These are phyloP conservation scores for Liquidambar formosana DNA, from an alignment of 164 flowering plant genomes.

Conservation along the genomic window DNA sequence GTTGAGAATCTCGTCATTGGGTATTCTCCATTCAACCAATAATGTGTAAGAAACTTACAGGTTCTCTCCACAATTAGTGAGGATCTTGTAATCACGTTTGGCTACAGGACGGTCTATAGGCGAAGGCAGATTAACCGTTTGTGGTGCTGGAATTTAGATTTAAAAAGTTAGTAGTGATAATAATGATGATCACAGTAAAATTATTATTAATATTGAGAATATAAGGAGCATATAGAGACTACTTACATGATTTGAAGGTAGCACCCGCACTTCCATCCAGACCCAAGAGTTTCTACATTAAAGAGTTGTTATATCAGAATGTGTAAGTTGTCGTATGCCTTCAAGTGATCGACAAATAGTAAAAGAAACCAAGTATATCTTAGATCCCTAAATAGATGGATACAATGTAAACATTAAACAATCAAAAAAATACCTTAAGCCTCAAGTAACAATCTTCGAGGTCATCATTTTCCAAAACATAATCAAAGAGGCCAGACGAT, in stretches of 20 bases:
- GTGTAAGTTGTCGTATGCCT: not conserved
- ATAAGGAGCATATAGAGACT: not conserved
- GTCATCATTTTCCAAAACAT: constrained; percentile 74
- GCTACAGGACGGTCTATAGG: constrained; percentile 39
- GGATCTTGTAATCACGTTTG: constrained; percentile 42
- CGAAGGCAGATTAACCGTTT: constrained; percentile 32
- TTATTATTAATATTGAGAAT: no score
- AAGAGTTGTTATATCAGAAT: constrained; percentile 11
- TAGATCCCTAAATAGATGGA: not conserved
- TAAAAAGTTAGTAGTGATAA: constrained; percentile 1
- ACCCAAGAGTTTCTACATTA: constrained; percentile 66
- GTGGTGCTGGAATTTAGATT: constrained; percentile 29
- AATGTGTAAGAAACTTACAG: constrained; percentile 34
- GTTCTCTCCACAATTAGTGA: constrained; percentile 40
- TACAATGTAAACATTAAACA: not conserved
- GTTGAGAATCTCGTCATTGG: not conserved
- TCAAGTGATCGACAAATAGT: not conserved
- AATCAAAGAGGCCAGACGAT: constrained; percentile 75
- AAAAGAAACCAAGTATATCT: not conserved
- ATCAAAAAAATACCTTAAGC: constrained; percentile 64
- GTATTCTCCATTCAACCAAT: not conserved
- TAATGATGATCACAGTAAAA: no score
- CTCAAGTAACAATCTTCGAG: constrained; percentile 69
- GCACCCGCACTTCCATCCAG: constrained; percentile 35
- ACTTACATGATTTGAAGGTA: constrained; percentile 43